Conservation (phyloP, 441 rosid genomes). For the Corymbia citriodora region DNA sequence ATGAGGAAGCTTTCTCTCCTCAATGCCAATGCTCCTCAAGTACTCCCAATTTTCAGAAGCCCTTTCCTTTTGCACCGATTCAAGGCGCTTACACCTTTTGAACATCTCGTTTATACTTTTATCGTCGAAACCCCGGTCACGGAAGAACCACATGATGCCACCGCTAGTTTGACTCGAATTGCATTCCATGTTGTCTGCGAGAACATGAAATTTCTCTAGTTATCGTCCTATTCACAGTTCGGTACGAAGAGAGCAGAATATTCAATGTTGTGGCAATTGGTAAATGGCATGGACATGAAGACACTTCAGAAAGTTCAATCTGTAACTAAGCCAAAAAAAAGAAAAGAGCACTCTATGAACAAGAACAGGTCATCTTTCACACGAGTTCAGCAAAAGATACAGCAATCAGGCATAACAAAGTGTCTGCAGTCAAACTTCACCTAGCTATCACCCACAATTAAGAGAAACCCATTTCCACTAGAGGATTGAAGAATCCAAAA, state of each 20-base stretch:
- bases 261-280: neutral
- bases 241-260: neutral
- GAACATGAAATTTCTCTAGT: neutral
- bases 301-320: too few species aligned
- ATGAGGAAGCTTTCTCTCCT: conserved; percentile 77
- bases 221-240: neutral
- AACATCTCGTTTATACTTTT: conserved; percentile 59
- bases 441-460: too few species aligned
- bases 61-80: conserved; percentile 44
- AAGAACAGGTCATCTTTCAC: too few species aligned
- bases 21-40: conserved; percentile 67
- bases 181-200: conserved; percentile 34
- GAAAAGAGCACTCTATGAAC: too few species aligned
- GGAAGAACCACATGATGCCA: conserved; percentile 78
- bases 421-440: too few species aligned
- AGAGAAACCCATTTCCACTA: neutral
- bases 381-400: too few species aligned
- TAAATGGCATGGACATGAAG: neutral
- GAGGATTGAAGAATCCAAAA: neutral
- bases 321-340: too few species aligned
- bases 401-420: too few species aligned
- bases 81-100: conserved; percentile 76
- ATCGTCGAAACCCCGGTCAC: conserved; percentile 78
- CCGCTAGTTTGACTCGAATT: conserved; percentile 30
- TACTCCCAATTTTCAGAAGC: conserved; percentile 89